Evolutionary conservation across 129 eudicot genomes (phyloP).

Genomic region (Sambucus nigra): DNA sequence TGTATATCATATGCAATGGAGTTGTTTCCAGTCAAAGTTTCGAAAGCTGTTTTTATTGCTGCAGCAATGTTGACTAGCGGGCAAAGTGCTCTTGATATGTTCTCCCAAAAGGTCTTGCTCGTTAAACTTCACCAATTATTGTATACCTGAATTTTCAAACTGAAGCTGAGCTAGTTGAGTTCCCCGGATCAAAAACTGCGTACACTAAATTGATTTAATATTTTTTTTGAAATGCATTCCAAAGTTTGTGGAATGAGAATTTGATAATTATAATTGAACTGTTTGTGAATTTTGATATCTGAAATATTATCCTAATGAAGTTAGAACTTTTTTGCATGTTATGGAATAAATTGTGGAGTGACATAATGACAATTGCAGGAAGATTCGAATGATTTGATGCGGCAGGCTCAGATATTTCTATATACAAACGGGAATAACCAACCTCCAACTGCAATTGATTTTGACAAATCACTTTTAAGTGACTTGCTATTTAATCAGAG

Average conservation of each 20-base stretch:
- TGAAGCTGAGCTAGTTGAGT: no score
- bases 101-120: constrained; percentile 74
- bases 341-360: background rate
- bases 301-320: background rate
- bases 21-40: constrained; percentile 52
- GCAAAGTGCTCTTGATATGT: constrained; percentile 84
- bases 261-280: no score
- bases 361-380: constrained; percentile 37
- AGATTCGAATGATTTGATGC: constrained; percentile 69
- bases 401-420: constrained; percentile 68
- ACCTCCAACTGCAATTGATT: constrained; percentile 91
- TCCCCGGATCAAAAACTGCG: no score
- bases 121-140: no score
- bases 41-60: constrained; percentile 75
- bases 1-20: constrained; percentile 94
- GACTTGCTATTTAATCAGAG: constrained; percentile 90
- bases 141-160: no score
- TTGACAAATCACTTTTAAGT: constrained; percentile 64
- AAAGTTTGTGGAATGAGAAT: no score
- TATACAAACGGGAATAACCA: constrained; percentile 70
- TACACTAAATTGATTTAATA: no score
- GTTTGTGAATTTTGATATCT: constrained; percentile 1
- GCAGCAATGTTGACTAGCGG: constrained; percentile 84
- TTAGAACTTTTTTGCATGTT: background rate
- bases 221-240: no score